Percentiles rank a stretch among this genome's conserved stretches.
phyloP scores from a whole-genome alignment of 192 early-diverging fungal species.

The Chytriomyces hyalinus region DNA sequence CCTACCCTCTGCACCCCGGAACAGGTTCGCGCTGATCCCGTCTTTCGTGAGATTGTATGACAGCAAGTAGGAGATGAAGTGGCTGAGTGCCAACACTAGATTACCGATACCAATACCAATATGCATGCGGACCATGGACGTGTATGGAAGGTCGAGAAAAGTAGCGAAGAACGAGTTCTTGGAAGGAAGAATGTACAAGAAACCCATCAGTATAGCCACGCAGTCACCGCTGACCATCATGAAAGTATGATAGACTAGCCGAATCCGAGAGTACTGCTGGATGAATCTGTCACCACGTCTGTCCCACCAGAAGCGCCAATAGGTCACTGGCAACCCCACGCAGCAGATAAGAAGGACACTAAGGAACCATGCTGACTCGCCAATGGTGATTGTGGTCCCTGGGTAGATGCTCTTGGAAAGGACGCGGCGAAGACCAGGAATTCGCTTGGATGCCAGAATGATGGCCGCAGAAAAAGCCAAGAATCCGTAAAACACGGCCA shows the following conservation, averaged over 20 bases:
- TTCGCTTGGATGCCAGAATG: neutral
- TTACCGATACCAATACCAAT: slow-evolving; percentile 25
- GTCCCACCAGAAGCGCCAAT: neutral
- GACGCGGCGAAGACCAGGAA: neutral
- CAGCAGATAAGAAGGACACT: neutral
- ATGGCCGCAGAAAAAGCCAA: neutral
- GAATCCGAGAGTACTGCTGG: neutral
- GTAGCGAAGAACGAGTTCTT: slow-evolving; percentile 32
- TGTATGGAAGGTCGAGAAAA: slow-evolving; percentile 36
- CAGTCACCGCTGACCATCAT: slow-evolving; percentile 24
- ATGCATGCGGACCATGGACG: slow-evolving; percentile 27
- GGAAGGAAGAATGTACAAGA: slow-evolving; percentile 36
- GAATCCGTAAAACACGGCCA: slow-evolving; percentile 14
- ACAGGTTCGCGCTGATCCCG: neutral
- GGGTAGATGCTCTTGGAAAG: neutral
- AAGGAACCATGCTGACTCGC: slow-evolving; percentile 5
- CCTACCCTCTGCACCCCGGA: neutral
- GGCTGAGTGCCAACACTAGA: slow-evolving; percentile 17
- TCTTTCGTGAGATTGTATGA: neutral
- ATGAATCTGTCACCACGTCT: neutral
- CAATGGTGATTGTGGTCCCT: neutral
- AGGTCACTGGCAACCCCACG: neutral
- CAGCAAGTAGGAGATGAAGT: neutral
- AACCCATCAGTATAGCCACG: slow-evolving; percentile 34
- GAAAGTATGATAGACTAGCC: neutral